phyloP scores from a whole-genome alignment of 2,329 filamentous ascomycete species.

The Epichloe festucae region DNA sequence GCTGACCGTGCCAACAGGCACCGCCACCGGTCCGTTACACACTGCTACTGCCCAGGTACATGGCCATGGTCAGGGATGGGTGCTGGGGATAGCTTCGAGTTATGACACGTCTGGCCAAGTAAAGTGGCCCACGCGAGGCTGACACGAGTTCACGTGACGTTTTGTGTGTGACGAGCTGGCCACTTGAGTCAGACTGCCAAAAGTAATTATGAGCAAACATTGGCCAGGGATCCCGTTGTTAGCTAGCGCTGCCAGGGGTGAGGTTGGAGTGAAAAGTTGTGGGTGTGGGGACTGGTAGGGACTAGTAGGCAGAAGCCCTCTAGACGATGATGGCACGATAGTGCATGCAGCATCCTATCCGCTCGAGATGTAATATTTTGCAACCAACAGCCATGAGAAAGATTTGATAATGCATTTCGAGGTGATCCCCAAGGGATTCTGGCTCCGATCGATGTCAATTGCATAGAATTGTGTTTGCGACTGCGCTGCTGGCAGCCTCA shows the following conservation, averaged over 20 bases:
- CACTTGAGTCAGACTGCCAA: background rate
- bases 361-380: background rate
- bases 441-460: background rate
- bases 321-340: conserved; percentile 8
- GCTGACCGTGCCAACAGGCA: background rate
- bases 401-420: too few species aligned
- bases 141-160: conserved; percentile 5
- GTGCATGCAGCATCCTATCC: conserved; percentile 5
- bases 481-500: background rate
- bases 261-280: background rate
- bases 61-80: background rate
- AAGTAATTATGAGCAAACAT: background rate
- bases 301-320: background rate
- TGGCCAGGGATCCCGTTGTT: background rate
- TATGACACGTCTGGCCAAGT: conserved; percentile 7
- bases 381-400: background rate
- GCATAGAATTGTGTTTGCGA: background rate
- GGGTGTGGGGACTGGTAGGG: background rate
- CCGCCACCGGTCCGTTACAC: background rate
- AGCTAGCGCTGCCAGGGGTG: background rate
- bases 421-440: background rate
- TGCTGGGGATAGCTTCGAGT: conserved; percentile 3
- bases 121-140: background rate
- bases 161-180: background rate
- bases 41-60: background rate